phyloP scores from a whole-genome alignment of 1,284 basidiomycete species.

The Apiotrichum domesticum region DNA sequence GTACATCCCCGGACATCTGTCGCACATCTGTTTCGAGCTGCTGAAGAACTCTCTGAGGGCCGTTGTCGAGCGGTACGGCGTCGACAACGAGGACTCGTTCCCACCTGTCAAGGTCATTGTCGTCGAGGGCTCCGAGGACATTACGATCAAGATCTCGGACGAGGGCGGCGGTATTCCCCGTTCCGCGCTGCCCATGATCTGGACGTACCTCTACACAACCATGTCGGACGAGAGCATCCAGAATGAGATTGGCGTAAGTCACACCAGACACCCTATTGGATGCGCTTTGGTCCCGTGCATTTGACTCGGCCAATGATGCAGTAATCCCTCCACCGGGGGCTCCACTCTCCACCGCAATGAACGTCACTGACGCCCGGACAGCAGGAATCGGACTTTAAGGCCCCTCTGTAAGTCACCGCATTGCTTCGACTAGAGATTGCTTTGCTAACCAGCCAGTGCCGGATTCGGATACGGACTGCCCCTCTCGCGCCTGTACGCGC shows the following conservation, averaged over 20 bases:
- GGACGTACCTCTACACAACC: conserved; percentile 97
- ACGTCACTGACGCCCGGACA: conserved; percentile 52
- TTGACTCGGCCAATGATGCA: too few species aligned
- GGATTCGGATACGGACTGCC: conserved; percentile 92
- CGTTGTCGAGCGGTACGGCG: conserved; percentile 80
- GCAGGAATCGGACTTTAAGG: conserved; percentile 87
- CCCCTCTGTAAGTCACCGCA: conserved; percentile 58
- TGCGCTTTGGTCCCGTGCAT: too few species aligned
- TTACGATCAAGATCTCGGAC: conserved; percentile 96
- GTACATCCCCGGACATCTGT: conserved; percentile 92
- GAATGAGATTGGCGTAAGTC: conserved; percentile 54
- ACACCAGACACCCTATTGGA: conserved; percentile 27
- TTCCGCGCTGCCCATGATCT: conserved; percentile 88
- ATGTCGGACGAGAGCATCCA: conserved; percentile 86
- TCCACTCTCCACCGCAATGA: too few species aligned
- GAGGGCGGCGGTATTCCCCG: conserved; percentile 95
- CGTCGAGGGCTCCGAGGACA: conserved; percentile 86
- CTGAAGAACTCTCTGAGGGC: conserved; percentile 97
- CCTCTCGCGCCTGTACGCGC: conserved; percentile 68
- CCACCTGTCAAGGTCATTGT: conserved; percentile 97
- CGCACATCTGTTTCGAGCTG: conserved; percentile 95
- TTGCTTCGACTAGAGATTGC: too few species aligned
- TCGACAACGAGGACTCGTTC: conserved; percentile 70
- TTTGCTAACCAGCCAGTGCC: conserved; percentile 51
- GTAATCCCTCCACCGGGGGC: too few species aligned